Percentiles rank a stretch among this genome's conserved stretches.
These are phyloP conservation scores for Trapa incisa DNA, from an alignment of 345 rosid species.

Conservation along the genomic window DNA sequence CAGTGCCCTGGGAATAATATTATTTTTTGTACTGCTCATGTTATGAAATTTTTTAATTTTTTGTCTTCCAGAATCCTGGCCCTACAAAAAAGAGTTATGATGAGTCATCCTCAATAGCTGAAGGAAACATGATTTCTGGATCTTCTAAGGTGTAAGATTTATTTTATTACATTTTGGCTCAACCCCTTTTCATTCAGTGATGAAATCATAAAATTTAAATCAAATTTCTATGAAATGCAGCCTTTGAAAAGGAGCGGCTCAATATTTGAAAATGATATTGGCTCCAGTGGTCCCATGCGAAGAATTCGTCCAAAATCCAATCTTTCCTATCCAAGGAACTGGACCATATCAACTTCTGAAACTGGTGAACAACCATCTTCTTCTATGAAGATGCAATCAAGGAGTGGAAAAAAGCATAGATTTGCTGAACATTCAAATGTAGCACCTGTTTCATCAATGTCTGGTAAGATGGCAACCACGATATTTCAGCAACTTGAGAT, in stretches of 20 bases:
- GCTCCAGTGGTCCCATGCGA: slow-evolving; percentile 73
- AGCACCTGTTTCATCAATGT: slow-evolving; percentile 53
- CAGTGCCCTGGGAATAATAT: not conserved
- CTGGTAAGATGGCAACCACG: slow-evolving; percentile 69
- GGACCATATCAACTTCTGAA: slow-evolving; percentile 22
- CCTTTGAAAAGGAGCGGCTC: slow-evolving; percentile 65
- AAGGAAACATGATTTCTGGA: slow-evolving; percentile 31
- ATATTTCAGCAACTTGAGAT: slow-evolving; percentile 63
- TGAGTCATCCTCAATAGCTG: slow-evolving; percentile 23
- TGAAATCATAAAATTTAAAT: slow-evolving; percentile 24
- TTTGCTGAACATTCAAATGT: slow-evolving; percentile 19
- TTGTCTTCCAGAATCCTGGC: slow-evolving; percentile 24
- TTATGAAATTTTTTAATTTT: not conserved
- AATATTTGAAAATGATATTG: slow-evolving; percentile 61
- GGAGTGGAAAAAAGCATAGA: slow-evolving; percentile 17
- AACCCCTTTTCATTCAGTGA: slow-evolving; percentile 4
- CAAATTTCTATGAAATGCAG: slow-evolving; percentile 25
- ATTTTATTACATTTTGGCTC: not conserved
- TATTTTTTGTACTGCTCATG: not conserved
- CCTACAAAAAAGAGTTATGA: slow-evolving; percentile 17
- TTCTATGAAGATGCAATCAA: slow-evolving; percentile 16
- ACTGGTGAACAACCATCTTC: slow-evolving; percentile 20
- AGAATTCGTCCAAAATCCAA: slow-evolving; percentile 84
- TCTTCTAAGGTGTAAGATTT: slow-evolving; percentile 22
- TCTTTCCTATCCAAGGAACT: slow-evolving; percentile 31